Evolutionary conservation across 1,284 basidiomycete species (phyloP), one percentile per base, ranked within the genome.

Genomic region (Leccinum subrobustum): DNA sequence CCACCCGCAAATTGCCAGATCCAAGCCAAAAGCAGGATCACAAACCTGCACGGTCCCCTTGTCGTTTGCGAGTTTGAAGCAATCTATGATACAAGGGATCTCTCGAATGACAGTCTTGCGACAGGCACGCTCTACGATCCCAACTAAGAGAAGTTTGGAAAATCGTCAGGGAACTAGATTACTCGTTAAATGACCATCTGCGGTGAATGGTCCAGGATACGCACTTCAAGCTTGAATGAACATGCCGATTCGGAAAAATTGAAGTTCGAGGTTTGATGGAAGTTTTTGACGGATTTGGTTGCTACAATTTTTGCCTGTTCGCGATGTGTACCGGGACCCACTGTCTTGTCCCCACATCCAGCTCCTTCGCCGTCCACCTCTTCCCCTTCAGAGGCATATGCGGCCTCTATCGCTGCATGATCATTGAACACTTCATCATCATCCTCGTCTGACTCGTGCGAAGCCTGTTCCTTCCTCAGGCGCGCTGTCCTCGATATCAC

Each of bases 101-200:
- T 97, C 92, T 62, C 94, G 92, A 60, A 98, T 81, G 64, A 98
- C 81, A 2, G 93, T 90, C 59, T 86, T 85, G 59, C 87, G 81
- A 75, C 95, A 97, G 16, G 89, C 87, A 60, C 89, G 83, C 75
- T 98, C 95, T 59, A 97, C 83, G 64, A 98, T 86, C 58, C 95
- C 95, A 57, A 97, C 93, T 37, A 98, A 83, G 33, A 98, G 81
- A 44, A 98, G 81, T 76, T 98, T 25, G 94, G 94, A 71, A 93
- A 85, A 68, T 87, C 81, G 52, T 85, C 80, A 25, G 78, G 73
- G 73, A 90, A 89, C 89, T 91, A 61, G 25, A 60, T 53, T 11
- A 18, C 18, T 53, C 47, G 61, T 60, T 52, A 56, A 53, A 29
- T 12, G 48, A 39, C 42, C 16, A 54, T 54, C 18, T 16, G 4